Percentiles rank a stretch among this genome's conserved stretches.
These are phyloP conservation scores for Trypanosoma conorhini DNA, from an alignment of 208 protist genomes.

Conservation along the genomic window DNA sequence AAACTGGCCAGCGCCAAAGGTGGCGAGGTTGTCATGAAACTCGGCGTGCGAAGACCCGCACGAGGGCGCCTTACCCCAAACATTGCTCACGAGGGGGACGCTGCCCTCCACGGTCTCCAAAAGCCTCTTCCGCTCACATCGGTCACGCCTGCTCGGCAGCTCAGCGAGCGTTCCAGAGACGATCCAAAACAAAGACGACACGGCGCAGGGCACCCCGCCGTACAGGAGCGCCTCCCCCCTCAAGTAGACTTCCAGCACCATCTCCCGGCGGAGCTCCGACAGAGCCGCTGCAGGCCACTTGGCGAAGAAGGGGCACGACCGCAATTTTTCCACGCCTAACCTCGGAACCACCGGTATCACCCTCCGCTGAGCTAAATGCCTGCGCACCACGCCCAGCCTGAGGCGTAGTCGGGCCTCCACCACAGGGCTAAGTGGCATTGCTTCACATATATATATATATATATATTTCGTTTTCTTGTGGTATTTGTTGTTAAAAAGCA, in stretches of 20 bases:
- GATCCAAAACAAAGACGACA: slow-evolving; percentile 57
- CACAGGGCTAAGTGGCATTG: slow-evolving; percentile 2
- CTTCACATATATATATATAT: too few relatives aligned
- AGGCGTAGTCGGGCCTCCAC: slow-evolving; percentile 13
- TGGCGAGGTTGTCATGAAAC: slow-evolving; percentile 35
- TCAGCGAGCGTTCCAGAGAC: slow-evolving; percentile 59
- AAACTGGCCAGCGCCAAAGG: slow-evolving; percentile 51
- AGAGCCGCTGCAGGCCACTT: slow-evolving; percentile 44
- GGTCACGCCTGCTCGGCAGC: slow-evolving; percentile 54
- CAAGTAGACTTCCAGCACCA: slow-evolving; percentile 29
- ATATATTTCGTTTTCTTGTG: slow-evolving; percentile 6
- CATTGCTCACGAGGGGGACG: neutral
- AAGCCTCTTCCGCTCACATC: neutral
- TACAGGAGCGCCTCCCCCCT: slow-evolving; percentile 47
- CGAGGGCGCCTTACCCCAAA: neutral
- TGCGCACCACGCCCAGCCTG: slow-evolving; percentile 3
- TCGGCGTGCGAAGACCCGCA: neutral
- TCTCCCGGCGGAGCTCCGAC: slow-evolving; percentile 31
- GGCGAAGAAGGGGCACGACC: slow-evolving; percentile 31
- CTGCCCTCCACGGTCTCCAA: neutral
- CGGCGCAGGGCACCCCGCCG: slow-evolving; percentile 35
- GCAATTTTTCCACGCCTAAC: slow-evolving; percentile 30
- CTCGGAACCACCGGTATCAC: neutral
- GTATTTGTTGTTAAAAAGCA: slow-evolving; percentile 1
- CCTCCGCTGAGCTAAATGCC: slow-evolving; percentile 11